Evolutionary conservation across 441 rosid species (phyloP).

Genomic region (Erodium trifolium): DNA sequence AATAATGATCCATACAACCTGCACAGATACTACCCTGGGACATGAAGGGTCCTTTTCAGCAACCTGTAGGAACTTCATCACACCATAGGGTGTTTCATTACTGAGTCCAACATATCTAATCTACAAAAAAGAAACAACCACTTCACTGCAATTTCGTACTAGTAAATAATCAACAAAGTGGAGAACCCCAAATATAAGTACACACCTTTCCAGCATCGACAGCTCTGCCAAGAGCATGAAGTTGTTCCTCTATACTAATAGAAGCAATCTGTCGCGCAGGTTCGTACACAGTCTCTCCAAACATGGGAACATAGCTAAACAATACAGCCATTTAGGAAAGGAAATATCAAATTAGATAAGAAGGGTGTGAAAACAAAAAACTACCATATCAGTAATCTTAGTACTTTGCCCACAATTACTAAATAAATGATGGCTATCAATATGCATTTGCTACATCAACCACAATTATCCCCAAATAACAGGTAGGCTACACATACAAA

Average conservation of each 20-base stretch:
- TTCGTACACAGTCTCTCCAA: conserved; percentile 53
- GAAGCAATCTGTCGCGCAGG: conserved; percentile 36
- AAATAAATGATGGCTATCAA: too few relatives aligned
- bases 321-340: conserved; percentile 11
- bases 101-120: conserved; percentile 53
- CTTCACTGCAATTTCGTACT: conserved; percentile 6
- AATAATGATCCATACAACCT: conserved; percentile 30
- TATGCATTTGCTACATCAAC: conserved; percentile 6
- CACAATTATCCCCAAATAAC: too few relatives aligned
- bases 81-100: conserved; percentile 58
- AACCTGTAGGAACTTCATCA: conserved; percentile 47
- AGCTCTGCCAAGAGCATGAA: conserved; percentile 47
- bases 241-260: conserved; percentile 49
- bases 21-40: conserved; percentile 43
- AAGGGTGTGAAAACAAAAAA: not conserved
- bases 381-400: not conserved
- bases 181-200: conserved; percentile 11
- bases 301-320: conserved; percentile 54
- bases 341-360: not conserved
- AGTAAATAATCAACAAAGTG: not conserved
- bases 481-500: conserved; percentile 34
- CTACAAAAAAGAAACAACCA: conserved; percentile 25
- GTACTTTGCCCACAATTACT: not conserved
- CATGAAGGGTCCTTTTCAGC: conserved; percentile 31
- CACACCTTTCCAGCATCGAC: conserved; percentile 43